These are phyloP conservation scores for Chlorella sp. DNA, from an alignment of 139 green algal genomes.

Conservation along the genomic window DNA sequence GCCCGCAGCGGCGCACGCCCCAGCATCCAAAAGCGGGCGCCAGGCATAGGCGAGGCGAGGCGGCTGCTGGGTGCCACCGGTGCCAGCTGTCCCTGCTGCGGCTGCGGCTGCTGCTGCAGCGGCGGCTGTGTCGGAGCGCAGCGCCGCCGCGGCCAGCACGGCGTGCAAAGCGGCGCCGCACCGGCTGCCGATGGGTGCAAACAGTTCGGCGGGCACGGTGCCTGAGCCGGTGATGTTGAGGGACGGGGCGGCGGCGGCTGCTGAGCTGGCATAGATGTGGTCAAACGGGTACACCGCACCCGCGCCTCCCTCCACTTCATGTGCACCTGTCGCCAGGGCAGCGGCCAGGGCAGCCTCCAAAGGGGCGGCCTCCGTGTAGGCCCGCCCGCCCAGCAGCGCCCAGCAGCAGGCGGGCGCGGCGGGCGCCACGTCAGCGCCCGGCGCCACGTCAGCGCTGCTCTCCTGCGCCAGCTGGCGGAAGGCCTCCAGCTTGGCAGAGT, in stretches of 20 bases:
- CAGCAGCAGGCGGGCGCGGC: constrained; percentile 26
- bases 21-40: constrained; percentile 61
- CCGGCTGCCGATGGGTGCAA: neutral
- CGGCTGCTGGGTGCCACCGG: no score
- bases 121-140: constrained; percentile 63
- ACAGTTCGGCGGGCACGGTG: constrained; percentile 18
- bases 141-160: constrained; percentile 71
- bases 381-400: constrained; percentile 10
- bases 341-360: neutral
- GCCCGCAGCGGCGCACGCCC: constrained; percentile 2
- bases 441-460: neutral
- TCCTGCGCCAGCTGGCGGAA: constrained; percentile 65
- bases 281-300: constrained; percentile 65
- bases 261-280: constrained; percentile 55
- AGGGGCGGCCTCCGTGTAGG: neutral
- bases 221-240: constrained; percentile 2
- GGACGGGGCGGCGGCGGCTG: neutral
- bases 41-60: constrained; percentile 62
- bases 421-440: neutral
- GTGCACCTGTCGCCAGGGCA: neutral
- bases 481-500: constrained; percentile 75
- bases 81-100: neutral
- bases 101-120: neutral
- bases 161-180: constrained; percentile 17
- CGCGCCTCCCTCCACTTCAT: neutral